A percentile compares a stretch with the other conserved stretches of the same genome.
These are phyloP conservation scores for Colletotrichum sp. DNA, from an alignment of 2,329 filamentous ascomycete genomes.

Conservation along the genomic window DNA sequence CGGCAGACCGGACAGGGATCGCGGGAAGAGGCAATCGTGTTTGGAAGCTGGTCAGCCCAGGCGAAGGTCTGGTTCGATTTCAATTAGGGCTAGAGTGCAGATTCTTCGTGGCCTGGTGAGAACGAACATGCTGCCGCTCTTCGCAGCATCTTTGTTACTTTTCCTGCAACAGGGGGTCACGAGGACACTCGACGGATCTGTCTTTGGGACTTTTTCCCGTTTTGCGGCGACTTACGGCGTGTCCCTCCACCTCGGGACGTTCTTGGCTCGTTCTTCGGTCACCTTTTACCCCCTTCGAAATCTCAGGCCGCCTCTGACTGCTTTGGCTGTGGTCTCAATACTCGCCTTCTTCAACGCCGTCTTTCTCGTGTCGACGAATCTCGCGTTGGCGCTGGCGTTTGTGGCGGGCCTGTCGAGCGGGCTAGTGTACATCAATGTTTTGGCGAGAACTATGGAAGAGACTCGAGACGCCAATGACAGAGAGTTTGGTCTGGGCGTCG, in stretches of 20 bases:
- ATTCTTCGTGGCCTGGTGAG: constrained; percentile 19
- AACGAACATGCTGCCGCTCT: constrained; percentile 31
- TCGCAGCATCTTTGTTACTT: constrained; percentile 25
- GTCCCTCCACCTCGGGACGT: constrained; percentile 31
- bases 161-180: constrained; percentile 30
- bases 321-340: constrained; percentile 9
- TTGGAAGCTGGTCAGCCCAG: background rate
- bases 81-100: constrained; percentile 19
- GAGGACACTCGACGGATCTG: constrained; percentile 28
- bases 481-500: constrained; percentile 32
- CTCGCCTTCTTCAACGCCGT: constrained; percentile 24
- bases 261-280: constrained; percentile 27
- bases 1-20: constrained; percentile 14
- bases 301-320: constrained; percentile 3
- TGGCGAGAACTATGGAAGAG: constrained; percentile 24
- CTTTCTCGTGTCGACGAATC: constrained; percentile 24
- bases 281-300: constrained; percentile 21
- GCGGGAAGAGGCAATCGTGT: background rate
- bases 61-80: background rate
- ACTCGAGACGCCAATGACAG: constrained; percentile 19
- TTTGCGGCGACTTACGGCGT: constrained; percentile 31
- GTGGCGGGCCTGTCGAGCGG: constrained; percentile 30
- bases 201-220: constrained; percentile 28
- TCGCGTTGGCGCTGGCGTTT: constrained; percentile 29
- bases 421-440: constrained; percentile 30